Conservation (phyloP, 208 protist genomes). For the Willaertia magna region DNA sequence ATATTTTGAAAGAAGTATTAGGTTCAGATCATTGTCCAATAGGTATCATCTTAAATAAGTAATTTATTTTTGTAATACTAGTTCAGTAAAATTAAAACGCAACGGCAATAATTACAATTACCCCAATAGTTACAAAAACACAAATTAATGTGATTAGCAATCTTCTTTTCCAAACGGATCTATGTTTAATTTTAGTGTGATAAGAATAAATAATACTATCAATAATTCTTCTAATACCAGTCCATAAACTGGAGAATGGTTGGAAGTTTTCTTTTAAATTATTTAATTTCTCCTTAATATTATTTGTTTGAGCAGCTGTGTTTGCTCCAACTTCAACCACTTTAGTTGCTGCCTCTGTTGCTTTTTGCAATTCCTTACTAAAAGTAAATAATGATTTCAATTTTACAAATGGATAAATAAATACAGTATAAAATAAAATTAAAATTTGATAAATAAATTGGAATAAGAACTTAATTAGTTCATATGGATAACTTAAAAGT, state of each 20-base stretch:
- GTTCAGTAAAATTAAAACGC: background rate
- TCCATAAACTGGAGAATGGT: background rate
- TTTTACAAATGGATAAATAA: background rate
- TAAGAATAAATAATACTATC: constrained; percentile 2
- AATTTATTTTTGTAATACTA: no score
- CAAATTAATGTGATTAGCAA: background rate
- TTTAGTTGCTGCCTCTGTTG: background rate
- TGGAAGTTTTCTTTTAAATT: background rate
- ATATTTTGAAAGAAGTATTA: background rate
- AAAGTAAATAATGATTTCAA: background rate
- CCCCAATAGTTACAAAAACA: background rate
- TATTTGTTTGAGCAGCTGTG: background rate
- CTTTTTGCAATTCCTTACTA: background rate
- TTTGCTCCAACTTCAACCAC: no score
- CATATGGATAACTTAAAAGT: background rate
- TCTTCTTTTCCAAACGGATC: background rate
- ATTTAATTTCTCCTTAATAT: background rate
- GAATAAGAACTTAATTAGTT: background rate
- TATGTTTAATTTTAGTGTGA: background rate
- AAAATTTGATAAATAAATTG: background rate
- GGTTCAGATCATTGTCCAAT: constrained; percentile 13
- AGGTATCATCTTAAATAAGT: background rate
- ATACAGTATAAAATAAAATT: background rate
- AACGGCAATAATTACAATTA: background rate
- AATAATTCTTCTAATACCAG: constrained; percentile 7